phyloP scores from a whole-genome alignment of 208 protist genomes.

The Wallacemonas sp. region DNA sequence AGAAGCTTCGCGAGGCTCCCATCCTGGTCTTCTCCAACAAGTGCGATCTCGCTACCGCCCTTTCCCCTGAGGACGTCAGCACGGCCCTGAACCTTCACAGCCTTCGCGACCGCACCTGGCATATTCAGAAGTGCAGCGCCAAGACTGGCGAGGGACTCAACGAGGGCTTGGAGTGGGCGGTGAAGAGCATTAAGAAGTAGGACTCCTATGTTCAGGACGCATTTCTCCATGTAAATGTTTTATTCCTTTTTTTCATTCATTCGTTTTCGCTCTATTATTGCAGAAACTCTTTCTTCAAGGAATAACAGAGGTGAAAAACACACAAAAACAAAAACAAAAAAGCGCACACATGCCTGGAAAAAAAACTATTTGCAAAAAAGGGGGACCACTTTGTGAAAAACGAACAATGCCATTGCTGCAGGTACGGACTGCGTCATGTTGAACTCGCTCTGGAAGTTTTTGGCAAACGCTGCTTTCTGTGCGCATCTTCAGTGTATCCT shows the following conservation, averaged over 20 bases:
- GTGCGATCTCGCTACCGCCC: conserved; percentile 94
- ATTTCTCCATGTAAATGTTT: conserved; percentile 14
- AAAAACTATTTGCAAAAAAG: no score
- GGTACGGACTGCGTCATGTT: no score
- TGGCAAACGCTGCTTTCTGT: no score
- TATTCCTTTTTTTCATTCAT: conserved; percentile 28
- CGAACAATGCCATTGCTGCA: no score
- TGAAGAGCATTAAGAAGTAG: conserved; percentile 87
- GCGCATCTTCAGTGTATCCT: no score
- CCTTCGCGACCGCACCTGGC: conserved; percentile 89
- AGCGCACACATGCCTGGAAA: neutral
- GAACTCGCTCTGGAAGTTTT: no score
- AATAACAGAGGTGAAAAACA: neutral
- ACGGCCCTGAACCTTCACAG: conserved; percentile 84
- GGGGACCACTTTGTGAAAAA: no score
- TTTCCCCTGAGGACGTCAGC: conserved; percentile 84
- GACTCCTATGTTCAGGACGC: neutral
- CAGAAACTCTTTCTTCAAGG: neutral
- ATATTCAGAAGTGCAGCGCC: conserved; percentile 92
- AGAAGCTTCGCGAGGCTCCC: conserved; percentile 93
- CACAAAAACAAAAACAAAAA: neutral
- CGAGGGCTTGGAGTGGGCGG: conserved; percentile 88
- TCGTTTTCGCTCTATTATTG: conserved; percentile 10
- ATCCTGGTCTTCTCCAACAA: conserved; percentile 98
- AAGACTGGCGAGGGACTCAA: conserved; percentile 89